A percentile compares a stretch with the other conserved stretches of the same genome.
Evolutionary conservation across 352 stramenopile species (phyloP).

Genomic region (Salisapilia sapeloensis): DNA sequence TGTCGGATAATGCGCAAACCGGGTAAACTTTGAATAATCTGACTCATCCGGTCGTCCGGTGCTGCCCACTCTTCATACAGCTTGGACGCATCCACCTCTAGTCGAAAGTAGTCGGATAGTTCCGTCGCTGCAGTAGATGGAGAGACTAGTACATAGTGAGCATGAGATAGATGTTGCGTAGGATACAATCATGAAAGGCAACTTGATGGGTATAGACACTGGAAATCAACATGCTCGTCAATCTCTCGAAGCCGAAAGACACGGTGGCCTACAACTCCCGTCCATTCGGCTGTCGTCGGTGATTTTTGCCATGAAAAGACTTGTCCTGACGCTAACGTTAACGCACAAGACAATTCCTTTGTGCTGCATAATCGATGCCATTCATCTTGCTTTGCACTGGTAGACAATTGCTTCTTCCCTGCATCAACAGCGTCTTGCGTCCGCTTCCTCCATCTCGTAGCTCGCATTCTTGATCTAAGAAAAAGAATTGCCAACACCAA

Average conservation of each 20-base stretch:
- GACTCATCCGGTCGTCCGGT: slow-evolving; percentile 30
- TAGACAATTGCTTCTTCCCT: not conserved
- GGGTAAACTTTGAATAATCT: slow-evolving; percentile 58
- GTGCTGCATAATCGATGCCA: slow-evolving; percentile 20
- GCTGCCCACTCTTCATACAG: slow-evolving; percentile 79
- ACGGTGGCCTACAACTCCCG: slow-evolving; percentile 22
- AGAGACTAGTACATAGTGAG: slow-evolving; percentile 1
- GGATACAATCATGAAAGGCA: not conserved
- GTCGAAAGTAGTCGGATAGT: slow-evolving; percentile 82
- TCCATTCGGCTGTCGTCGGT: slow-evolving; percentile 12
- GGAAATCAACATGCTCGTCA: slow-evolving; percentile 20
- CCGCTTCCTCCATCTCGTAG: not conserved
- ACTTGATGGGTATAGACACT: slow-evolving; percentile 41
- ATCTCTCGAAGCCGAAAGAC: slow-evolving; percentile 35
- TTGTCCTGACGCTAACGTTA: slow-evolving; percentile 31
- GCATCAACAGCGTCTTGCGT: not conserved
- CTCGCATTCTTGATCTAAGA: not conserved
- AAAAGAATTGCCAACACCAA: not conserved
- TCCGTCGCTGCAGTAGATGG: slow-evolving; percentile 13
- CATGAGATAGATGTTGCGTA: not conserved
- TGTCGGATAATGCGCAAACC: slow-evolving; percentile 87
- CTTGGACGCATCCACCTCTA: slow-evolving; percentile 29
- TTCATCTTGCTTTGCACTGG: not conserved
- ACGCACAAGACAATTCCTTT: slow-evolving; percentile 19
- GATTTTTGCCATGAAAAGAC: slow-evolving; percentile 24